phyloP scores from a whole-genome alignment of 2,329 filamentous ascomycete genomes.

The Claviceps purpurea region DNA sequence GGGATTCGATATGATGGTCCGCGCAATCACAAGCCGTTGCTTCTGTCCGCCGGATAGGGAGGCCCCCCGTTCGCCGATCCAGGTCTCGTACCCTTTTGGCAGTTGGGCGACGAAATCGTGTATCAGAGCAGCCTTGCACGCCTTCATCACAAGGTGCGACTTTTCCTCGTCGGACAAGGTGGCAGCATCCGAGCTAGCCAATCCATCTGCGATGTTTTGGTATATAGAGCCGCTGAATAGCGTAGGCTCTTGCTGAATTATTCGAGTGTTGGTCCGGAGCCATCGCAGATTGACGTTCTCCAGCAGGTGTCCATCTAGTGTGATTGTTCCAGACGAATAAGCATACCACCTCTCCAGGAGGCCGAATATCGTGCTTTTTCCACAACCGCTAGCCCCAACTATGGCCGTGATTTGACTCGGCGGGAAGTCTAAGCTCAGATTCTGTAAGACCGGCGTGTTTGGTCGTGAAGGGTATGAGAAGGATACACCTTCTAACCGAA shows the following conservation, averaged over 20 bases:
- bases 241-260: constrained; percentile 41
- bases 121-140: constrained; percentile 37
- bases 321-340: constrained; percentile 29
- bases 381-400: constrained; percentile 44
- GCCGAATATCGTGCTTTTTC: constrained; percentile 45
- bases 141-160: constrained; percentile 28
- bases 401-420: constrained; percentile 36
- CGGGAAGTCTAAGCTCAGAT: constrained; percentile 1
- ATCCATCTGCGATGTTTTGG: constrained; percentile 36
- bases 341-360: constrained; percentile 49
- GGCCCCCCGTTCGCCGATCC: constrained; percentile 50
- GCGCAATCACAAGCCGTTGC: constrained; percentile 53
- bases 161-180: constrained; percentile 25
- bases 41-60: constrained; percentile 55
- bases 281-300: constrained; percentile 34
- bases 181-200: constrained; percentile 11
- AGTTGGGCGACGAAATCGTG: constrained; percentile 39
- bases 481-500: constrained; percentile 32
- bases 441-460: neutral
- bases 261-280: constrained; percentile 38
- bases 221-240: constrained; percentile 39
- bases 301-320: constrained; percentile 30
- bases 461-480: constrained; percentile 24
- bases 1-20: constrained; percentile 51
- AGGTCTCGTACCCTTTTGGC: constrained; percentile 43